Conservation (phyloP, 768 basidiomycete species). For the Lactarius vividus region DNA sequence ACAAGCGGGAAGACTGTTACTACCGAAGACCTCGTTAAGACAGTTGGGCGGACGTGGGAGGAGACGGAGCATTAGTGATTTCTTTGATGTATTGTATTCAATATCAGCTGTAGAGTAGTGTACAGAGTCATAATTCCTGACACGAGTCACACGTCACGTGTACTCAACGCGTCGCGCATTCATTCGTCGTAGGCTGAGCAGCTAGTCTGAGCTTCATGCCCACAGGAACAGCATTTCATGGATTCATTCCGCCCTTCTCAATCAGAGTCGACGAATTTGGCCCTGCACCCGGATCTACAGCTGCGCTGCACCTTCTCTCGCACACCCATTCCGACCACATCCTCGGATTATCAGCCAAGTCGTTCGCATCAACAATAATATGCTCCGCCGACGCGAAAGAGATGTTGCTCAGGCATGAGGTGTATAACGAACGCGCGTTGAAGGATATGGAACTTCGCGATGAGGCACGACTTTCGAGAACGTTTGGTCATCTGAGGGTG, state of each 20-base stretch:
- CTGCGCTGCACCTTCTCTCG: constrained; percentile 68
- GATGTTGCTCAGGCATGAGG: constrained; percentile 79
- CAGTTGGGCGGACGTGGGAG: constrained; percentile 88
- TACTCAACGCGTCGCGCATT: no score
- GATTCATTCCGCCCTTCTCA: constrained; percentile 70
- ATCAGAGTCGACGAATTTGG: constrained; percentile 89
- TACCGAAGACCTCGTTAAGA: constrained; percentile 78
- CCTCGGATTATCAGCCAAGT: constrained; percentile 67
- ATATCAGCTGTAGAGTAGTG: constrained; percentile 3
- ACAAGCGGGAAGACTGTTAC: constrained; percentile 74
- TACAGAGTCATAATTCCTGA: constrained; percentile 4
- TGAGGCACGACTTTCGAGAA: constrained; percentile 45
- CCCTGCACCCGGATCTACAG: constrained; percentile 35
- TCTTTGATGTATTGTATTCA: background rate
- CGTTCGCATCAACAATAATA: constrained; percentile 67
- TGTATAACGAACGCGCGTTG: constrained; percentile 60
- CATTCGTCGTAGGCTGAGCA: no score
- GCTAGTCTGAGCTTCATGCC: constrained; percentile 50
- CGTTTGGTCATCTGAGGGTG: constrained; percentile 67
- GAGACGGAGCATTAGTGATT: constrained; percentile 72
- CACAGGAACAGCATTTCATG: constrained; percentile 70
- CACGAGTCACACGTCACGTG: background rate
- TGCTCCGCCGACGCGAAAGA: constrained; percentile 84
- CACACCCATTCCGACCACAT: constrained; percentile 93
- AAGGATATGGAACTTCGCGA: constrained; percentile 49